A percentile compares a stretch with the other conserved stretches of the same genome.
These are phyloP conservation scores for Calvatia gigantea DNA, from an alignment of 768 basidiomycete species.

Conservation along the genomic window DNA sequence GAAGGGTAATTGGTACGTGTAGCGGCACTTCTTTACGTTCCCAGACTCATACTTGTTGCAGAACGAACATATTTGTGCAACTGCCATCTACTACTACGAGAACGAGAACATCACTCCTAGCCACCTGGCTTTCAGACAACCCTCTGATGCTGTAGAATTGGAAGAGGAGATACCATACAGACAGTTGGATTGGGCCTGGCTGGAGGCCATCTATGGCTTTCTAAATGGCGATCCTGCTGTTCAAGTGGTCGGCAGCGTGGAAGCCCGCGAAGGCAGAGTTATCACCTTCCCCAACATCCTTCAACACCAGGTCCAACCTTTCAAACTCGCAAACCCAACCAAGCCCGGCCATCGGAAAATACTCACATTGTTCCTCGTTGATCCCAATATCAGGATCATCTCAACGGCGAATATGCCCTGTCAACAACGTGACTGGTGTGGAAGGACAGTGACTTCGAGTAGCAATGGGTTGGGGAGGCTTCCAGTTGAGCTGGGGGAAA, in stretches of 20 bases:
- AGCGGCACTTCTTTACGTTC: too few species aligned
- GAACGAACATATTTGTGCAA: slow-evolving; percentile 19
- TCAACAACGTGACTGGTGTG: slow-evolving; percentile 26
- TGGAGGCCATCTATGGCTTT: neutral
- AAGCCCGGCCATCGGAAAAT: slow-evolving; percentile 38
- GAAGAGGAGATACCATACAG: neutral
- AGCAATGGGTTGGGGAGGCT: slow-evolving; percentile 11
- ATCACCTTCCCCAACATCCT: slow-evolving; percentile 38
- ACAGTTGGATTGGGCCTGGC: neutral
- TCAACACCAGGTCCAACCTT: slow-evolving; percentile 36
- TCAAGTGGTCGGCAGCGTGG: slow-evolving; percentile 27
- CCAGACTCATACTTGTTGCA: too few species aligned
- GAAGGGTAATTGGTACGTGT: slow-evolving; percentile 26
- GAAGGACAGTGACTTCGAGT: neutral
- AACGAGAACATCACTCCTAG: slow-evolving; percentile 18
- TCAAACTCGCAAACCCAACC: slow-evolving; percentile 27
- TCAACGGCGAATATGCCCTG: slow-evolving; percentile 23
- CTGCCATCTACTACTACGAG: slow-evolving; percentile 20
- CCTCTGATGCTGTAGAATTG: neutral
- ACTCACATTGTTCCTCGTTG: slow-evolving; percentile 35
- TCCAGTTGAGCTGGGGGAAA: slow-evolving; percentile 21
- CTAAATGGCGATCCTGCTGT: too few species aligned
- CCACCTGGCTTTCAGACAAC: too few species aligned
- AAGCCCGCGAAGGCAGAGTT: slow-evolving; percentile 25
- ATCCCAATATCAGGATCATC: slow-evolving; percentile 23